Evolutionary conservation across 2,329 filamentous ascomycete genomes (phyloP).

Genomic region (Sphaerulina vaccinii): DNA sequence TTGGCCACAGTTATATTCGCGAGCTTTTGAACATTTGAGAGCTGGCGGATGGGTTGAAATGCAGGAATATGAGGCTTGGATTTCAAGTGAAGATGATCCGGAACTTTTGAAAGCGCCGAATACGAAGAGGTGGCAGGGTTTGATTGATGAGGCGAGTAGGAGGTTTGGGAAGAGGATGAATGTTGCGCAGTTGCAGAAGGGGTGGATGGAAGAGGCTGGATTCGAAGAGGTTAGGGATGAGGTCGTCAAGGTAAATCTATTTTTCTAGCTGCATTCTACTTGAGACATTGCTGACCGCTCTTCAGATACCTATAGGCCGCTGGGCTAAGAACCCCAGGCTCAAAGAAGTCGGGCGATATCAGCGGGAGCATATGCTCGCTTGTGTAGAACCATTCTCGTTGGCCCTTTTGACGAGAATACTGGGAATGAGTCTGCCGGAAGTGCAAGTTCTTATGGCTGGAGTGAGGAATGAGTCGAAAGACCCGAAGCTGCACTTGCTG

Average conservation of each 20-base stretch:
- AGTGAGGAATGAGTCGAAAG: slow-evolving; percentile 19
- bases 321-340: slow-evolving; percentile 24
- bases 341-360: slow-evolving; percentile 22
- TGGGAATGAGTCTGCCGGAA: slow-evolving; percentile 37
- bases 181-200: slow-evolving; percentile 16
- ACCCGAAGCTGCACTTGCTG: slow-evolving; percentile 19
- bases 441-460: slow-evolving; percentile 20
- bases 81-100: slow-evolving; percentile 30
- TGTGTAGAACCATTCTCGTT: slow-evolving; percentile 38
- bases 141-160: slow-evolving; percentile 15
- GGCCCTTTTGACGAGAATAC: slow-evolving; percentile 41
- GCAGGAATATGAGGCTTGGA: slow-evolving; percentile 36
- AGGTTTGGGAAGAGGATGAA: slow-evolving; percentile 22
- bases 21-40: slow-evolving; percentile 26
- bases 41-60: slow-evolving; percentile 42
- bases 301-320: slow-evolving; percentile 20
- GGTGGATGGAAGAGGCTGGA: slow-evolving; percentile 16
- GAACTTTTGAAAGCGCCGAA: slow-evolving; percentile 17
- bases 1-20: slow-evolving; percentile 28
- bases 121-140: slow-evolving; percentile 18
- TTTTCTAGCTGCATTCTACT: background rate
- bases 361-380: slow-evolving; percentile 23
- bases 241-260: slow-evolving; percentile 11
- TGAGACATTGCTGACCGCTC: background rate
- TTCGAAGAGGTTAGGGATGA: slow-evolving; percentile 24